Evolutionary conservation across 1,139 yeast species (phyloP).

Genomic region (Taiozyma sp.): DNA sequence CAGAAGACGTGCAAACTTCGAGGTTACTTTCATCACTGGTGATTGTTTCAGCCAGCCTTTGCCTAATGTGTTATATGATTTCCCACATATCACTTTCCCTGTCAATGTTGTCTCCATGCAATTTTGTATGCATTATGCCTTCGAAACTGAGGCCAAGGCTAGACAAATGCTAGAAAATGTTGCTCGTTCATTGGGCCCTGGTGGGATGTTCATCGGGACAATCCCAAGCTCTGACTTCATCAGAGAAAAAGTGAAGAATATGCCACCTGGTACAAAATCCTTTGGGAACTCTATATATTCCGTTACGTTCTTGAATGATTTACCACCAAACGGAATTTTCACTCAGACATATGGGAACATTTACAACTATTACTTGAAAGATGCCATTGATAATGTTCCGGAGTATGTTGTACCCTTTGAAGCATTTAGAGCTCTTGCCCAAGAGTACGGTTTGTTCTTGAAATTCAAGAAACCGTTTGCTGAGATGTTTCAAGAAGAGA

Average conservation of each 20-base stretch:
- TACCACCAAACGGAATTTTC: conserved; percentile 70
- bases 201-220: conserved; percentile 90
- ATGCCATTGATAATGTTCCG: conserved; percentile 95
- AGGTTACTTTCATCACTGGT: conserved; percentile 83
- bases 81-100: conserved; percentile 65
- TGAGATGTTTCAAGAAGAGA: conserved; percentile 77
- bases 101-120: conserved; percentile 88
- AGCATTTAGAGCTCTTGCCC: conserved; percentile 74
- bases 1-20: conserved; percentile 44
- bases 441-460: conserved; percentile 74
- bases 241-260: conserved; percentile 51
- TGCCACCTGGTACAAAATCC: conserved; percentile 42
- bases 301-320: conserved; percentile 72
- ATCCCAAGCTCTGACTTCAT: conserved; percentile 91
- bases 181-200: conserved; percentile 66
- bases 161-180: conserved; percentile 71
- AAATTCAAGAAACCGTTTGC: conserved; percentile 74
- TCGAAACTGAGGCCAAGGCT: conserved; percentile 79
- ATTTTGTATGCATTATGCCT: conserved; percentile 92
- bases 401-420: conserved; percentile 98
- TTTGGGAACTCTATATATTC: conserved; percentile 87
- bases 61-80: conserved; percentile 39
- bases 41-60: conserved; percentile 77
- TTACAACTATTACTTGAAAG: conserved; percentile 77
- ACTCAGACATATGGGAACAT: conserved; percentile 78